A percentile compares a stretch with the other conserved stretches of the same genome.
These are phyloP conservation scores for Phytophthora pluvialis DNA, from an alignment of 352 stramenopile genomes.

Conservation along the genomic window DNA sequence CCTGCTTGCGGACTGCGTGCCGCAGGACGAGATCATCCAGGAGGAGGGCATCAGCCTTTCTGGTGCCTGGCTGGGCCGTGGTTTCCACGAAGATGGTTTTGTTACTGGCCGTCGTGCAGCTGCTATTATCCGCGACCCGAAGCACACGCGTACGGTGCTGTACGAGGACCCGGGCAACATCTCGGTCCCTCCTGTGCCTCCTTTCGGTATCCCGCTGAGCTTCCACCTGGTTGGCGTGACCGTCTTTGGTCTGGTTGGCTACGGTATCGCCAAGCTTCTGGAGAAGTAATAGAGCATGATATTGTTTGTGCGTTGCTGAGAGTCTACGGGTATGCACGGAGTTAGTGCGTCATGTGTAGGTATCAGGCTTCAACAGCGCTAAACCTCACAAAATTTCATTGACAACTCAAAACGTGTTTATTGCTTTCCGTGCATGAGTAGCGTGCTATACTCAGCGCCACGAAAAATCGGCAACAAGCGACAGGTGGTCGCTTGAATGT, in stretches of 20 bases:
- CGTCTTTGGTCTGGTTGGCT: slow-evolving; percentile 65
- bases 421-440: not conserved
- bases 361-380: slow-evolving; percentile 3
- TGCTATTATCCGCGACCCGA: slow-evolving; percentile 79
- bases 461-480: slow-evolving; percentile 72
- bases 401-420: not conserved
- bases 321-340: slow-evolving; percentile 4
- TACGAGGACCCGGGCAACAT: slow-evolving; percentile 90
- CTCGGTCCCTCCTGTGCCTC: slow-evolving; percentile 66
- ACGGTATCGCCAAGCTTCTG: slow-evolving; percentile 66
- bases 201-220: slow-evolving; percentile 74
- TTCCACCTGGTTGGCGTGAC: slow-evolving; percentile 64
- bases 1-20: slow-evolving; percentile 81
- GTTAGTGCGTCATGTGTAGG: slow-evolving; percentile 15
- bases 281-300: slow-evolving; percentile 52
- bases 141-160: slow-evolving; percentile 70
- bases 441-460: slow-evolving; percentile 17
- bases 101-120: slow-evolving; percentile 81
- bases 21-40: slow-evolving; percentile 88
- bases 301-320: slow-evolving; percentile 12
- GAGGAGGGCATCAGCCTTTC: slow-evolving; percentile 87
- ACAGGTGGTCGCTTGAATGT: slow-evolving; percentile 70
- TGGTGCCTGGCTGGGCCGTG: slow-evolving; percentile 79
- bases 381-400: slow-evolving; percentile 6
- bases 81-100: slow-evolving; percentile 90